Base-by-base conservation (phyloP, 192 early-diverging fungal species). In the Chytriomyces sp. region DNA sequence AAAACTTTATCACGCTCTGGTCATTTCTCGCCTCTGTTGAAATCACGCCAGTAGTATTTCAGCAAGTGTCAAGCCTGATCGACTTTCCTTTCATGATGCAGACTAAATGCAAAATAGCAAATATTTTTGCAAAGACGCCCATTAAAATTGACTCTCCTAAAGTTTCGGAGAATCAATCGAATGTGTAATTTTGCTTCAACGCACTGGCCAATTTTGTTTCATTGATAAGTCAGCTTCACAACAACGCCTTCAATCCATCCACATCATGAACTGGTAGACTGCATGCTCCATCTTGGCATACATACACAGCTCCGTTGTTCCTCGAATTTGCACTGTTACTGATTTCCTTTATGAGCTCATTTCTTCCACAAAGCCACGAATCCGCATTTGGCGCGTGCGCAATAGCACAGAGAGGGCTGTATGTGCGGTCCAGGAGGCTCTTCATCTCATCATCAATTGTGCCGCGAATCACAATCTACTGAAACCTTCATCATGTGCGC, bases 241-340 rank as follows among this genome's bases (percentile, higher is more conserved):
- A 28, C 40, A 64, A 19, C 41, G 8, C 22, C 59, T 34, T 41
- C 7, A 88, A 58, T 39, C 77, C 64, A 17, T 75, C 75, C 10
- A 76, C 33, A 22, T 59, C 44, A n/a, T 56, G 25, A 17, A 86
- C 77, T 8, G 88, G 85, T 64, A 84, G 52, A 22, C 84, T 77
- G 72, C 88, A 89, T 1, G 79, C 81, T 49, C 84, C 86, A 38
- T 83, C 80, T 40, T 81, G 78, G 53, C 88, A 89, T 19, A 88
- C 79, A 67, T 75, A 82, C 32, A 80, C 52, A 5, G 22, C 39
- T 10, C 40, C 38, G 6, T 44, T 28, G 8, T 69, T 34, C n/a
- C 52, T 49, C 70, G 14, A 71, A 19, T 70, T n/a, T n/a, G n/a
- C n/a, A n/a, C n/a, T n/a, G n/a, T 69, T 39, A 30, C 79, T 30